phyloP scores from a whole-genome alignment of 768 basidiomycete genomes.

The Pleurotus djamor region DNA sequence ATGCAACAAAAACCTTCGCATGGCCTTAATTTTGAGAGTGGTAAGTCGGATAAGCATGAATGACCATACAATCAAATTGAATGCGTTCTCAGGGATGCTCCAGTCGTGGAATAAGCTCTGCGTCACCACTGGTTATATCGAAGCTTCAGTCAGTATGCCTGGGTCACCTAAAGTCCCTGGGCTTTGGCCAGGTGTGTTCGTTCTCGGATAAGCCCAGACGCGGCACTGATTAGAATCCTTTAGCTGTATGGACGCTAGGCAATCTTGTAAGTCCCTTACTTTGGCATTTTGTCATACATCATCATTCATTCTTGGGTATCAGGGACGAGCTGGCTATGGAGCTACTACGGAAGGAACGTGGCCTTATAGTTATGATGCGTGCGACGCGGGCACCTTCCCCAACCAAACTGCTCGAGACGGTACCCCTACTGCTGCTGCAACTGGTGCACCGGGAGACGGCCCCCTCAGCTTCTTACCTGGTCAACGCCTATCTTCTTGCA shows the following conservation, averaged over 20 bases:
- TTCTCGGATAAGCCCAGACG: slow-evolving; percentile 7
- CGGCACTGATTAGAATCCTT: background rate
- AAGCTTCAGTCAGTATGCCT: slow-evolving; percentile 76
- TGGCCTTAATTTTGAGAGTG: slow-evolving; percentile 82
- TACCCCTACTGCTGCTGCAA: slow-evolving; percentile 54
- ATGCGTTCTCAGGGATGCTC: slow-evolving; percentile 49
- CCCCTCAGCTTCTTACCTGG: slow-evolving; percentile 80
- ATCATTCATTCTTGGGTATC: background rate
- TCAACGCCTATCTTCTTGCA: slow-evolving; percentile 85
- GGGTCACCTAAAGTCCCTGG: slow-evolving; percentile 61
- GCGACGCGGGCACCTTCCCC: slow-evolving; percentile 84
- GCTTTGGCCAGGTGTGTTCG: slow-evolving; percentile 75
- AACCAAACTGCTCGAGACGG: slow-evolving; percentile 71
- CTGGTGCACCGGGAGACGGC: slow-evolving; percentile 46
- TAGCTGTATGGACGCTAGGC: slow-evolving; percentile 76
- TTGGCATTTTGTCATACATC: background rate
- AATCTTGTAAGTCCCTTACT: slow-evolving; percentile 45
- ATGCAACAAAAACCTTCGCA: slow-evolving; percentile 69
- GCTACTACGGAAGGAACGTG: slow-evolving; percentile 85
- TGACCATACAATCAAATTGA: slow-evolving; percentile 11
- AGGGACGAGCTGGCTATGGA: slow-evolving; percentile 88
- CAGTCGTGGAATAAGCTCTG: slow-evolving; percentile 95
- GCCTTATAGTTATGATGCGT: slow-evolving; percentile 84
- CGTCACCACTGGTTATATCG: slow-evolving; percentile 91
- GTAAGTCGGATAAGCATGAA: slow-evolving; percentile 38